Base-by-base conservation (phyloP, 177 flowering plant species). In the Telopea speciosissima region DNA sequence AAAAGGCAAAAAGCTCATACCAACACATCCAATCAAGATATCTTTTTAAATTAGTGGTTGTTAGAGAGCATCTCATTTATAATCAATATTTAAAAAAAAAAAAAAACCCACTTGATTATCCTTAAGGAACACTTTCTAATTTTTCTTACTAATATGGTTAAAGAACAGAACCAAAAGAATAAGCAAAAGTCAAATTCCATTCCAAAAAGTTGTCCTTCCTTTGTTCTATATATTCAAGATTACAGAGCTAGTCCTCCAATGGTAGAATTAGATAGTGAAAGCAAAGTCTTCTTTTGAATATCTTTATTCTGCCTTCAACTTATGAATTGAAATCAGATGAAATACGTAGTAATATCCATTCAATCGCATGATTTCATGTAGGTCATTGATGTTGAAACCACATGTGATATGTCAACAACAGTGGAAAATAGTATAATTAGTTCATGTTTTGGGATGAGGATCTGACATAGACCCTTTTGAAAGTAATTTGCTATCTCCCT, bases 301-400 rank as follows among this genome's bases (percentile, higher is more conserved):
- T 28, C 31, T 28, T 44, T 13, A 44, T 13, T n/a, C n/a, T 44
- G 13, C 8, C 54, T 49, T 49, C 54, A 49, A 49, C 54, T 1
- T 49, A 49, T 49, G 54, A 49, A 5, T 49, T 49, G 1, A 49
- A 49, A 12, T 49, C 19, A 49, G 19, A 5, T 49, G 54, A 0
- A 49, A 49, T 49, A 49, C 54, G 54, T 49, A 49, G 54, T 49
- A 10, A 12, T 6, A 13, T 64, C 49, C 25, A 17, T 21, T n/a
- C 31, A 31, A 31, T 45, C 68, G 56, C 63, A 72, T 72, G 69
- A 72, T 72, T 65, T 23, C 69, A 65, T n/a, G 63, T 36, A 44
- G 73, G 73, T 28, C 73, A 64, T 56, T 9, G 68, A 52, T 52
- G 69, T 72, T 72, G 69, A 58, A 66, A 59, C 26, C 58, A 22